These are phyloP conservation scores for Lasiosphaeria hispida DNA, from an alignment of 495 filamentous ascomycete genomes.

Conservation along the genomic window DNA sequence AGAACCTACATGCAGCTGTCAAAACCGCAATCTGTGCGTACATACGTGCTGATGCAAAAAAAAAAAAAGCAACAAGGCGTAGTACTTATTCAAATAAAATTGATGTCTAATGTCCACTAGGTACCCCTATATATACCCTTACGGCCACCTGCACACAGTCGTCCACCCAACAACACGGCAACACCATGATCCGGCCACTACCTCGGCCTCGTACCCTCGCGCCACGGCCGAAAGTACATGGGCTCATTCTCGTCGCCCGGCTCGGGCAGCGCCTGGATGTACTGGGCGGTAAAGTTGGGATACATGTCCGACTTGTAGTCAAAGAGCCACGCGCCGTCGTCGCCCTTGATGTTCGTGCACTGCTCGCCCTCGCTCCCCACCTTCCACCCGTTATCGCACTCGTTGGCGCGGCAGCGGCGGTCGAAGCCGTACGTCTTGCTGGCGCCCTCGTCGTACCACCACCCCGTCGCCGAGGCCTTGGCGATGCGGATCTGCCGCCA, in stretches of 20 bases:
- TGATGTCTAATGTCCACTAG: too few species aligned
- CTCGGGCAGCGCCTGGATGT: constrained; percentile 2
- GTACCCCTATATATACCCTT: too few species aligned
- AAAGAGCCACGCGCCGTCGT: background rate
- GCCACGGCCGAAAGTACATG: constrained; percentile 9
- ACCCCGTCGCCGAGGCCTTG: constrained; percentile 17
- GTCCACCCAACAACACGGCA: too few species aligned
- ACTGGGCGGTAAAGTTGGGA: constrained; percentile 7
- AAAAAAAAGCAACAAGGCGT: too few species aligned
- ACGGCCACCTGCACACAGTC: too few species aligned
- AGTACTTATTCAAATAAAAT: too few species aligned
- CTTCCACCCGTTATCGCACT: constrained; percentile 26
- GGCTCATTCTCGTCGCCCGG: constrained; percentile 4
- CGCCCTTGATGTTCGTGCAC: background rate
- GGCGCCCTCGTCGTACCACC: constrained; percentile 11
- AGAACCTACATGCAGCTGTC: too few species aligned
- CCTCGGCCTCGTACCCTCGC: constrained; percentile 11
- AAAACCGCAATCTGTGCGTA: too few species aligned
- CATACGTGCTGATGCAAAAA: background rate
- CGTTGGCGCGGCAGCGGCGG: constrained; percentile 9
- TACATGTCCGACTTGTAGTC: constrained; percentile 7
- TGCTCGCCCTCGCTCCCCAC: constrained; percentile 10
- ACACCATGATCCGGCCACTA: too few species aligned
- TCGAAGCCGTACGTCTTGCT: constrained; percentile 20
- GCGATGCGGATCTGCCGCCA: constrained; percentile 21